Conservation (phyloP, 345 rosid species). For the Eucalyptus erythrocorys region DNA sequence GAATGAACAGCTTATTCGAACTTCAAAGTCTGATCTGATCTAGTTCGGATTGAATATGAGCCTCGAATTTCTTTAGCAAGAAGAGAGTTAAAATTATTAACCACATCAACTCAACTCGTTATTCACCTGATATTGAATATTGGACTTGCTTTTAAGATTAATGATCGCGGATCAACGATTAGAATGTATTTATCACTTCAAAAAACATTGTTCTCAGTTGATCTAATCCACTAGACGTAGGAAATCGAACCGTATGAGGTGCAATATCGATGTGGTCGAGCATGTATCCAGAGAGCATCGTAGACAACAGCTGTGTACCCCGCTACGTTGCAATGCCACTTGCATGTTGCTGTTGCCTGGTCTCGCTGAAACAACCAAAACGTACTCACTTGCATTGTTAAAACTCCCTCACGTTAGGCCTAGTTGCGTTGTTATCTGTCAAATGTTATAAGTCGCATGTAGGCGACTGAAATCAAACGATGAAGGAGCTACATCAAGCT, state of each 20-base stretch:
- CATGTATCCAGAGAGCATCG: neutral
- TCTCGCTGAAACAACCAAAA: neutral
- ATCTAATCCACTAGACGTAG: neutral
- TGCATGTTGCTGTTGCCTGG: neutral
- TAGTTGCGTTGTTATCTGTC: neutral
- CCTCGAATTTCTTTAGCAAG: neutral
- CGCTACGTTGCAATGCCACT: neutral
- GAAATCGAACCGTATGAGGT: neutral
- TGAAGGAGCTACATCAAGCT: neutral
- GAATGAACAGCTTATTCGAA: neutral
- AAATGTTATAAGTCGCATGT: neutral
- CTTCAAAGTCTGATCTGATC: neutral
- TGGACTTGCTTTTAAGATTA: neutral
- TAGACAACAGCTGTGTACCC: neutral
- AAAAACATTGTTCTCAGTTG: neutral
- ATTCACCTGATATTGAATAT: neutral
- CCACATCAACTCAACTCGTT: neutral
- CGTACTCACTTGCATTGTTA: neutral
- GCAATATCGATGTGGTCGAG: neutral
- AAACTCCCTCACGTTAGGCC: neutral
- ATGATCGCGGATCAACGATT: rapidly evolving
- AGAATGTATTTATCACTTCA: neutral
- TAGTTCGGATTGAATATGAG: neutral
- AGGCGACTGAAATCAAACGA: neutral
- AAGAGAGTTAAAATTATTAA: neutral